A percentile compares a stretch with the other conserved stretches of the same genome.
Conservation (phyloP, 2,329 filamentous ascomycete species). For the Zasmidium citrigriseum region DNA sequence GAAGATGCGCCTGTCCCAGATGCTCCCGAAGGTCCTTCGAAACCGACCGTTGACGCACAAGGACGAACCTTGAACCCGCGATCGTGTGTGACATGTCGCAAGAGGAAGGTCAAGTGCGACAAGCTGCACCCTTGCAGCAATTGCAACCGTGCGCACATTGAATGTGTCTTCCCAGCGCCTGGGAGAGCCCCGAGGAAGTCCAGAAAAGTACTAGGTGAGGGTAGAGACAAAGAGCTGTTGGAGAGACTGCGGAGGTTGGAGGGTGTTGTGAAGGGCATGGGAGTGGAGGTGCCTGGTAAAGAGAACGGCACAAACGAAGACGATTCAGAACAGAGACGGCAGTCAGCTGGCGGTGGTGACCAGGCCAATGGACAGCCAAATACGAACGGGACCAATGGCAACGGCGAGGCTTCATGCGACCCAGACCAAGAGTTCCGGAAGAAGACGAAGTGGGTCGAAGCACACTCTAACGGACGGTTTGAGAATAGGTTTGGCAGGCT, state of each 20-base stretch:
- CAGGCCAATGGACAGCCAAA: background rate
- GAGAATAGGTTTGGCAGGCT: conserved; percentile 63
- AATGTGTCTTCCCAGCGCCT: conserved; percentile 73
- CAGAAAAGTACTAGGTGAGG: conserved; percentile 62
- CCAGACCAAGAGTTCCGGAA: conserved; percentile 19
- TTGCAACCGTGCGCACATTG: conserved; percentile 68
- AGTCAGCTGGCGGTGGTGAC: background rate
- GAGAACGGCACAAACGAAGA: conserved; percentile 33
- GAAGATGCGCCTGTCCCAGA: conserved; percentile 5
- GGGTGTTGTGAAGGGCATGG: conserved; percentile 68
- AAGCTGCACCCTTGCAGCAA: conserved; percentile 77
- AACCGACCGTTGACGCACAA: conserved; percentile 31
- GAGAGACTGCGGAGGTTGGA: conserved; percentile 72
- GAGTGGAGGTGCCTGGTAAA: conserved; percentile 41
- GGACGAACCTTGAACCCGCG: conserved; percentile 39
- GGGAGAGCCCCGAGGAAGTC: conserved; percentile 70
- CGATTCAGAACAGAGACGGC: conserved; percentile 3
- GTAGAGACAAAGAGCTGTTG: conserved; percentile 62
- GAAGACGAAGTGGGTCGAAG: conserved; percentile 30
- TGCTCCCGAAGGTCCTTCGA: conserved; percentile 11
- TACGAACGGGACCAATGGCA: background rate
- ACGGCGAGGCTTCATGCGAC: conserved; percentile 2
- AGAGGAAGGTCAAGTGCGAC: conserved; percentile 74
- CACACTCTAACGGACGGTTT: conserved; percentile 28
- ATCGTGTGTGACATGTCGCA: conserved; percentile 55